A percentile compares a stretch with the other conserved stretches of the same genome.
Conservation (phyloP, 352 stramenopile genomes). For the Paralagenidium karlingii region DNA sequence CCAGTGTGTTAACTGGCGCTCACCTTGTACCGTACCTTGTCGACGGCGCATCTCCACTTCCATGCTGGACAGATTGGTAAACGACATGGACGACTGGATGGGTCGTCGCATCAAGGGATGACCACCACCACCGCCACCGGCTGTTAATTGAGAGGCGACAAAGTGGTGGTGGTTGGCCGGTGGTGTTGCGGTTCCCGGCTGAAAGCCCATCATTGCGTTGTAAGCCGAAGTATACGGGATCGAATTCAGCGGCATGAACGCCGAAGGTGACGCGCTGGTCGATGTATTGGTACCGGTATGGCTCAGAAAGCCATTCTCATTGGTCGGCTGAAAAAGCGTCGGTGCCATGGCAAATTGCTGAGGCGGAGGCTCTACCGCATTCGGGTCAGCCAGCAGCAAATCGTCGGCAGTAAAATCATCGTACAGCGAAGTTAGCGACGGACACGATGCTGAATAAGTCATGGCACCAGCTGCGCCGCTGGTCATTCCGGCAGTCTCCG, state of each 20-base stretch:
- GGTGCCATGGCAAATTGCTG: neutral
- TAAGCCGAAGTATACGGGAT: neutral
- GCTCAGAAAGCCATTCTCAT: too few species aligned
- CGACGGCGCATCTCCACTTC: conserved; percentile 44
- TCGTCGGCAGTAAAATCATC: conserved; percentile 24
- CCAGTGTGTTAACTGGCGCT: too few species aligned
- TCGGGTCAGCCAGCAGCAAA: conserved; percentile 11
- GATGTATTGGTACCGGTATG: neutral
- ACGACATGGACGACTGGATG: conserved; percentile 56
- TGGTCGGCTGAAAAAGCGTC: too few species aligned
- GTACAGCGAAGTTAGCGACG: conserved; percentile 57
- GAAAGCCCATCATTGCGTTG: neutral
- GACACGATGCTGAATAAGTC: conserved; percentile 61
- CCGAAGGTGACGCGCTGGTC: neutral
- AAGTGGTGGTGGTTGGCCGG: neutral
- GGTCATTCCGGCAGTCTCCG: neutral
- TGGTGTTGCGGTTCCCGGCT: neutral
- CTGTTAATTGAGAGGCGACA: conserved; percentile 1
- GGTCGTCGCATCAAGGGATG: conserved; percentile 9
- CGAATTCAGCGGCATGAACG: neutral
- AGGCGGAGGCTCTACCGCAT: neutral
- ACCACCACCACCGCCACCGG: conserved; percentile 4
- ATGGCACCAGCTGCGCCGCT: conserved; percentile 5
- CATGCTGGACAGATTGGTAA: conserved; percentile 62
- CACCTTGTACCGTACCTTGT: conserved; percentile 27